Evolutionary conservation across 768 basidiomycete species (phyloP).

Genomic region (Phlebiopsis gigantea): DNA sequence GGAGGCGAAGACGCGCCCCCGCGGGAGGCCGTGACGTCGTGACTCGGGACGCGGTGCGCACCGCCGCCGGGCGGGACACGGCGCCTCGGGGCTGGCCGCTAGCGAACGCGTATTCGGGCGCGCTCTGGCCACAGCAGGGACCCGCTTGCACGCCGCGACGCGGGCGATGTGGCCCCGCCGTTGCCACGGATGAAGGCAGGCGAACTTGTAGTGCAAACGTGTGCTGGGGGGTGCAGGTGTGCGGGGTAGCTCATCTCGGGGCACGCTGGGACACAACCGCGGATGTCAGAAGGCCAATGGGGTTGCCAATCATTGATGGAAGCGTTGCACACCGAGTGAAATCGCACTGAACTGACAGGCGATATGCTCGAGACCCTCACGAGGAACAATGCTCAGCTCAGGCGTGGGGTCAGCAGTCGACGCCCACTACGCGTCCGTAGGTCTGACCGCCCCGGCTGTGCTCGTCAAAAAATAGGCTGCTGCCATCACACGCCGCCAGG

Average conservation of each 20-base stretch:
- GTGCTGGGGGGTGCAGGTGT: background rate
- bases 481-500: background rate
- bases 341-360: background rate
- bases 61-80: background rate
- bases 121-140: no score
- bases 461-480: background rate
- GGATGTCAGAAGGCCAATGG: background rate
- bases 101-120: background rate
- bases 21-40: background rate
- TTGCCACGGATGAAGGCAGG: no score
- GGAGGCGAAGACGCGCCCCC: background rate
- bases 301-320: background rate
- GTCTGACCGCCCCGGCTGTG: background rate
- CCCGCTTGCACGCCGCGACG: no score
- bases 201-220: background rate
- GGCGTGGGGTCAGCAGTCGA: background rate
- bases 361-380: background rate
- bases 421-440: background rate
- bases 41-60: background rate
- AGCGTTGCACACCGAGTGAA: background rate
- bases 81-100: background rate
- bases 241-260: background rate
- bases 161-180: no score
- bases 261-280: background rate
- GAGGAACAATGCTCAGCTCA: background rate